Evolutionary conservation across 2,329 filamentous ascomycete species (phyloP).

Genomic region (Colletotrichum caudatum): DNA sequence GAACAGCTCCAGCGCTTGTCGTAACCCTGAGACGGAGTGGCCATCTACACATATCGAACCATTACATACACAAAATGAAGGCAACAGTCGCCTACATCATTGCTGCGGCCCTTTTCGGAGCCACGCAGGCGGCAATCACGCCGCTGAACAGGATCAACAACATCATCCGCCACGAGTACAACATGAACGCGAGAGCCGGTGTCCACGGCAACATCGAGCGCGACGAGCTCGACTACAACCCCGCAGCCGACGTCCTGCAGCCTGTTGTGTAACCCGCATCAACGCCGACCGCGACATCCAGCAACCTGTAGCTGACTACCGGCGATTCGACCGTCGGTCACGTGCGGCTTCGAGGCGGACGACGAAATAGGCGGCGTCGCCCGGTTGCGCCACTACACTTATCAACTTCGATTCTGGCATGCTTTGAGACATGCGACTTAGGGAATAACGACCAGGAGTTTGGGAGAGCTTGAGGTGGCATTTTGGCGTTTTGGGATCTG

Average conservation of each 20-base stretch:
- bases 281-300: too few relatives aligned
- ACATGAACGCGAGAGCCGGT: conserved; percentile 37
- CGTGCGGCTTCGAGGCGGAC: background rate
- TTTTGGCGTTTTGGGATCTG: conserved; percentile 24
- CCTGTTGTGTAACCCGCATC: conserved; percentile 8
- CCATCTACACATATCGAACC: background rate
- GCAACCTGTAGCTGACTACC: background rate
- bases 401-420: conserved; percentile 32
- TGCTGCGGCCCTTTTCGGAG: conserved; percentile 32
- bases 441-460: conserved; percentile 28
- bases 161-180: conserved; percentile 40
- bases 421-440: conserved; percentile 22
- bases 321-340: background rate
- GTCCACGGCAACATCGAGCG: conserved; percentile 28
- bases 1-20: background rate
- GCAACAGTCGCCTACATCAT: conserved; percentile 27
- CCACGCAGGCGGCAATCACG: conserved; percentile 31
- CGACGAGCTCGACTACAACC: background rate
- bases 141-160: conserved; percentile 41
- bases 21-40: background rate
- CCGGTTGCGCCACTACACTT: background rate
- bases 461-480: background rate
- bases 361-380: background rate
- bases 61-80: conserved; percentile 25
- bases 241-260: conserved; percentile 20